Evolutionary conservation across 2,329 filamentous ascomycete genomes (phyloP).

Genomic region (Pseudogymnoascus sp.): DNA sequence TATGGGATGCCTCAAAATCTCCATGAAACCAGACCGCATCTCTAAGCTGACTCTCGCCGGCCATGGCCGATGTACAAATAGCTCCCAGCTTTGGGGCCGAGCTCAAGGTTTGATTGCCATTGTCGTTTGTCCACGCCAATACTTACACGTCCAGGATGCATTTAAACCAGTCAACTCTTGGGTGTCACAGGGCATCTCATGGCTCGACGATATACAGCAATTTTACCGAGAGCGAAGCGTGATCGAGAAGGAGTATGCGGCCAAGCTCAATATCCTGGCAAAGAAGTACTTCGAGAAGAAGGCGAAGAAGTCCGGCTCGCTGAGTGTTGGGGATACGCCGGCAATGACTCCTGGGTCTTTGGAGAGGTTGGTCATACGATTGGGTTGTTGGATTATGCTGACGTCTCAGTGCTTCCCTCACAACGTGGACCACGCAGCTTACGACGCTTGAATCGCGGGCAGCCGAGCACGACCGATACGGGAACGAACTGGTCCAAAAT

Average conservation of each 20-base stretch:
- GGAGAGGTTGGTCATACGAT: constrained; percentile 53
- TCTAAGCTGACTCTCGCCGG: constrained; percentile 10
- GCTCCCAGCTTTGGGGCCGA: constrained; percentile 85
- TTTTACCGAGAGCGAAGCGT: constrained; percentile 92
- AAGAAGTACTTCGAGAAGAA: constrained; percentile 99
- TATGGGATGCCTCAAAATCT: constrained; percentile 4
- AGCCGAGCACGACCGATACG: constrained; percentile 80
- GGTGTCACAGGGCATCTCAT: constrained; percentile 81
- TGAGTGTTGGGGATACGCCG: constrained; percentile 92
- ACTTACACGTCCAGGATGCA: constrained; percentile 59
- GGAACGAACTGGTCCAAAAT: constrained; percentile 66
- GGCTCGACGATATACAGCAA: constrained; percentile 93
- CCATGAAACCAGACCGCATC: constrained; percentile 7
- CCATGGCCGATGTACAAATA: constrained; percentile 75
- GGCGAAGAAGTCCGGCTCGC: constrained; percentile 72
- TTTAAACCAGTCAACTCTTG: constrained; percentile 93
- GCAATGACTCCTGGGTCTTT: constrained; percentile 90
- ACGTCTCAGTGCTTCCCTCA: constrained; percentile 70
- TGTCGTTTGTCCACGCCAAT: constrained; percentile 9
- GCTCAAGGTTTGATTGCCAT: constrained; percentile 61
- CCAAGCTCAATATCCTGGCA: constrained; percentile 76
- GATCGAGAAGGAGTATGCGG: constrained; percentile 95
- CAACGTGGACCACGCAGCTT: constrained; percentile 92
- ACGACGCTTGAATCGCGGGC: constrained; percentile 83
- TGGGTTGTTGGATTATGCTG: constrained; percentile 13